phyloP scores from a whole-genome alignment of 2,329 filamentous ascomycete genomes.

The Chlorencoelia australis region DNA sequence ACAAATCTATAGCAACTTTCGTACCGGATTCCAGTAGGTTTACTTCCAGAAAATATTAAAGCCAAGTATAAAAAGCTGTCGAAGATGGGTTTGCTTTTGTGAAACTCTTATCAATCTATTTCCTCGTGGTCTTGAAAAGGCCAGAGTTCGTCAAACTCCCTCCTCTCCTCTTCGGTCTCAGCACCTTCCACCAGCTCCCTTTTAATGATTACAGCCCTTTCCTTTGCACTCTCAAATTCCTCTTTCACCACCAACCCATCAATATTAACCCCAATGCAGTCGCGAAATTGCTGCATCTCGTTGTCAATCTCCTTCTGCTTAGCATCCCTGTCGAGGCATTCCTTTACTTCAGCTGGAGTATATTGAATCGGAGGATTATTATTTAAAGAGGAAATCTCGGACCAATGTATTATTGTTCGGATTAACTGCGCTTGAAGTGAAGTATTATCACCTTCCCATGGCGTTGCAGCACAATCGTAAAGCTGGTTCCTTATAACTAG shows the following conservation, averaged over 20 bases:
- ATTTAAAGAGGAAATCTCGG: constrained; percentile 12
- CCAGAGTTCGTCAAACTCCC: constrained; percentile 11
- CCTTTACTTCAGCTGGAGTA: constrained; percentile 11
- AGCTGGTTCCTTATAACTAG: constrained; percentile 14
- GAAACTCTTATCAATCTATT: constrained; percentile 13
- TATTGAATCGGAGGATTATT: constrained; percentile 10
- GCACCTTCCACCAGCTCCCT: constrained; percentile 8
- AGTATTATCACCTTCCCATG: constrained; percentile 18
- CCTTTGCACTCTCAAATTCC: constrained; percentile 13
- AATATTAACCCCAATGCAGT: constrained; percentile 14
- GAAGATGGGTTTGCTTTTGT: too few relatives aligned
- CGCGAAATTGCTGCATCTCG: constrained; percentile 13
- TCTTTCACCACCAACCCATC: constrained; percentile 13
- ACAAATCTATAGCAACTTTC: too few relatives aligned
- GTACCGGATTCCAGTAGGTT: too few relatives aligned
- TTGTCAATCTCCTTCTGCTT: constrained; percentile 14
- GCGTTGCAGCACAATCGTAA: constrained; percentile 12
- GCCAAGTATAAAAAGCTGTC: too few relatives aligned
- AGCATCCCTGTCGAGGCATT: constrained; percentile 7
- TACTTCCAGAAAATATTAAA: too few relatives aligned
- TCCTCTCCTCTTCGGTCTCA: constrained; percentile 12
- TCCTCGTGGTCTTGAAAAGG: constrained; percentile 15
- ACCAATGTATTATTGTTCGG: constrained; percentile 11
- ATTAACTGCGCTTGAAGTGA: constrained; percentile 17
- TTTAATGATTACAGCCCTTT: constrained; percentile 12